Evolutionary conservation across 1,139 yeast species (phyloP).

Genomic region (Geotrichum carabidarum): DNA sequence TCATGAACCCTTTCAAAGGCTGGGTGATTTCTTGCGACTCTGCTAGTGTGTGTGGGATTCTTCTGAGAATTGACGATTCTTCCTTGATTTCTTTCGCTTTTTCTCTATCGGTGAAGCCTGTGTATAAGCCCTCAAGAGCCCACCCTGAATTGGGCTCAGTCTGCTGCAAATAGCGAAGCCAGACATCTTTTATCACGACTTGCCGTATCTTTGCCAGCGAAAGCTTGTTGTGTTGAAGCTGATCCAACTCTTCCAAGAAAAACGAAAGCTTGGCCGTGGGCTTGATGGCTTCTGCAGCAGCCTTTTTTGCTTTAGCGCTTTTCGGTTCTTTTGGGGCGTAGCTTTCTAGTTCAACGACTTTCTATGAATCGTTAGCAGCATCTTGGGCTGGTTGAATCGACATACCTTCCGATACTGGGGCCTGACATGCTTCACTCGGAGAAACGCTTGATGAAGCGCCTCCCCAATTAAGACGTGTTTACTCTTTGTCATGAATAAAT

Average conservation of each 20-base stretch:
- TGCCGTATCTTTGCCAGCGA: not conserved
- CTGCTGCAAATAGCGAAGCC: conserved; percentile 2
- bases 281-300: not conserved
- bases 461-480: not conserved
- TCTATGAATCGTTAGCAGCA: not conserved
- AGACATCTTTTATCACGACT: conserved; percentile 1
- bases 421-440: not conserved
- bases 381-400: not conserved
- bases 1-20: not conserved
- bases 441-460: not conserved
- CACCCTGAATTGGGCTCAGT: not conserved
- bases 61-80: not conserved
- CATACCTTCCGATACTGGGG: not conserved
- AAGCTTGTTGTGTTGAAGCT: not conserved
- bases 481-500: not conserved
- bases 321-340: not conserved
- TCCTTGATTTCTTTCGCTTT: not conserved
- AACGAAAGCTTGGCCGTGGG: not conserved
- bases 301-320: not conserved
- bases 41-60: not conserved
- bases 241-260: not conserved
- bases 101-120: not conserved
- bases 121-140: not conserved
- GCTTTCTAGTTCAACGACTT: not conserved
- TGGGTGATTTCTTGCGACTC: not conserved